phyloP scores from a whole-genome alignment of 1,284 basidiomycete genomes.

The Schizopora paradoxa region DNA sequence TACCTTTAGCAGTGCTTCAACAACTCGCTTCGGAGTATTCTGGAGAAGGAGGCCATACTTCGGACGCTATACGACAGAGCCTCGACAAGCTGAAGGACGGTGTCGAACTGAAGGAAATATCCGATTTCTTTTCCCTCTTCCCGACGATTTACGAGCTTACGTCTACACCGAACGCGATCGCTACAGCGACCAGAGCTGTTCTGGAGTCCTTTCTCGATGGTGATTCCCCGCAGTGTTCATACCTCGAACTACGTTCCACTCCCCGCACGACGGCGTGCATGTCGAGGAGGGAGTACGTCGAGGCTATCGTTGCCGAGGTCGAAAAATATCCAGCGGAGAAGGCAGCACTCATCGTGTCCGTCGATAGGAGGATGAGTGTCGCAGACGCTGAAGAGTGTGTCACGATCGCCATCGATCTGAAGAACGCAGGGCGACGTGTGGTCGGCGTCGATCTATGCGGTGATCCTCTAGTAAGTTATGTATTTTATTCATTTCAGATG shows the following conservation, averaged over 20 bases:
- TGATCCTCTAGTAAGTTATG: conserved; percentile 45
- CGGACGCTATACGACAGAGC: conserved; percentile 31
- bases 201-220: conserved; percentile 54
- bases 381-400: conserved; percentile 50
- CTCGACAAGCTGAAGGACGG: conserved; percentile 49
- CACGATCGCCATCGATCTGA: conserved; percentile 50
- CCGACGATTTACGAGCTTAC: conserved; percentile 74
- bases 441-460: conserved; percentile 82
- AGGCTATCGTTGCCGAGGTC: conserved; percentile 61
- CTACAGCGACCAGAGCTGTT: conserved; percentile 54
- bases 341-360: conserved; percentile 63
- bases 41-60: conserved; percentile 11
- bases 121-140: conserved; percentile 71
- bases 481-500: conserved; percentile 1
- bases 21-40: conserved; percentile 52
- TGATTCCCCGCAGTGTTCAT: conserved; percentile 48
- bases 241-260: conserved; percentile 72
- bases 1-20: conserved; percentile 61
- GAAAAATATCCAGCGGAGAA: conserved; percentile 45
- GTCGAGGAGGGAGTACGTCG: conserved; percentile 53
- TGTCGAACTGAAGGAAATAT: conserved; percentile 46
- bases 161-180: conserved; percentile 47
- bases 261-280: conserved; percentile 53
- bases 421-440: conserved; percentile 50
- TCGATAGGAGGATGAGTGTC: conserved; percentile 62